Percentiles rank a stretch among this genome's conserved stretches.
These are phyloP conservation scores for Graphilbum fragrans DNA, from an alignment of 2,329 filamentous ascomycete species.

Conservation along the genomic window DNA sequence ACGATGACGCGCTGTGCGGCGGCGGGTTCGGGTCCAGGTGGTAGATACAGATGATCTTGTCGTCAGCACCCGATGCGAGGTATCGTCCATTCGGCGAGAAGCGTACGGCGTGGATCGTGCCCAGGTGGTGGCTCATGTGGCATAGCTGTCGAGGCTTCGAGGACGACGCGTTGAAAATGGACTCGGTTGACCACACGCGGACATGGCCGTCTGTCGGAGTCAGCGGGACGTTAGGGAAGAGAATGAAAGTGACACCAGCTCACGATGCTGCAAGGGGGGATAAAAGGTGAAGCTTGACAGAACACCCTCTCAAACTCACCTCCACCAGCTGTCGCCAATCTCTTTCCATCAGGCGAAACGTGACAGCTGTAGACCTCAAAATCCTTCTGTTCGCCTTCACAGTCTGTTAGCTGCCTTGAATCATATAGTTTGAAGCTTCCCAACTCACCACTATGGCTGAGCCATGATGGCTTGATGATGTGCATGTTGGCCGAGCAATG, in stretches of 20 bases:
- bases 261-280: not conserved
- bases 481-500: conserved; percentile 43
- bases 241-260: not conserved
- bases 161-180: conserved; percentile 67
- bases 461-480: conserved; percentile 91
- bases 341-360: conserved; percentile 84
- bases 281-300: not conserved
- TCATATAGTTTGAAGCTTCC: not conserved
- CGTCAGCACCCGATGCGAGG: conserved; percentile 90
- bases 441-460: conserved; percentile 72
- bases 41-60: conserved; percentile 98
- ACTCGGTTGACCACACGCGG: conserved; percentile 93
- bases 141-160: conserved; percentile 82
- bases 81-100: conserved; percentile 95
- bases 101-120: conserved; percentile 91
- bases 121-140: conserved; percentile 96
- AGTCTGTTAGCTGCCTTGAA: too few relatives aligned
- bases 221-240: conserved; percentile 17
- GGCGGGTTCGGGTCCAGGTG: conserved; percentile 75
- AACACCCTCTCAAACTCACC: conserved; percentile 45
- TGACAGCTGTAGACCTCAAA: conserved; percentile 98
- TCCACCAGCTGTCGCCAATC: conserved; percentile 88
- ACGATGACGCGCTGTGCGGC: conserved; percentile 64
- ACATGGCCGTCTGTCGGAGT: conserved; percentile 66
- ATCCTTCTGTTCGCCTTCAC: conserved; percentile 81